Evolutionary conservation across 2,329 filamentous ascomycete species (phyloP).

Genomic region (Talaromyces sp.): DNA sequence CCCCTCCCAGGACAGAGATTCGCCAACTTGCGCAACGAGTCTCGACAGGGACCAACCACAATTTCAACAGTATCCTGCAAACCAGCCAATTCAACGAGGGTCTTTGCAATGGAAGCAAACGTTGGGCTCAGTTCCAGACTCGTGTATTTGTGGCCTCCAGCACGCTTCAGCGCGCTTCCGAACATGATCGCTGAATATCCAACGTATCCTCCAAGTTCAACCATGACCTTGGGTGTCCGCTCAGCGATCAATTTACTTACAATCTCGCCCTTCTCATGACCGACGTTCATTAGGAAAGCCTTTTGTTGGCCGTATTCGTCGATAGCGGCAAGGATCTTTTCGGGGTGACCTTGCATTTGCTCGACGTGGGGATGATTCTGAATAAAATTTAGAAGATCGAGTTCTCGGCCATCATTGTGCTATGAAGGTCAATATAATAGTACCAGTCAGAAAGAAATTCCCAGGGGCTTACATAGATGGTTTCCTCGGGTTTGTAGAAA

Average conservation of each 20-base stretch:
- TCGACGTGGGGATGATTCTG: slow-evolving; percentile 56
- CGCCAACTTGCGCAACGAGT: slow-evolving; percentile 57
- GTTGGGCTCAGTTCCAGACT: slow-evolving; percentile 66
- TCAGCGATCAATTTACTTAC: slow-evolving; percentile 61
- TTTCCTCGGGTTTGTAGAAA: too few relatives aligned
- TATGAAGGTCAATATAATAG: too few relatives aligned
- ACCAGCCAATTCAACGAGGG: slow-evolving; percentile 64
- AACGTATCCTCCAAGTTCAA: slow-evolving; percentile 74
- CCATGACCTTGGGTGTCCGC: slow-evolving; percentile 59
- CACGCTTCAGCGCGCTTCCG: slow-evolving; percentile 55
- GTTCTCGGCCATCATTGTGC: slow-evolving; percentile 60
- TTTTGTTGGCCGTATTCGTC: slow-evolving; percentile 61
- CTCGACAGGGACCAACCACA: slow-evolving; percentile 60
- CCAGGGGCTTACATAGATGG: too few relatives aligned
- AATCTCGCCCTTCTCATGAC: slow-evolving; percentile 65
- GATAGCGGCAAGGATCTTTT: slow-evolving; percentile 59
- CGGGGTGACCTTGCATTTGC: slow-evolving; percentile 57
- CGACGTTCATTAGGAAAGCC: slow-evolving; percentile 74
- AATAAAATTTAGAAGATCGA: slow-evolving; percentile 64
- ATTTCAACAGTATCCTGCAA: slow-evolving; percentile 62
- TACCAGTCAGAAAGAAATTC: too few relatives aligned
- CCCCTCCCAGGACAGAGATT: slow-evolving; percentile 46
- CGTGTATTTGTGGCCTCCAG: slow-evolving; percentile 59
- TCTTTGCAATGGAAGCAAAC: slow-evolving; percentile 62
- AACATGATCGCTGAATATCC: slow-evolving; percentile 75